Conservation (phyloP, 768 basidiomycete genomes). For the Guyanaporus albipodus region DNA sequence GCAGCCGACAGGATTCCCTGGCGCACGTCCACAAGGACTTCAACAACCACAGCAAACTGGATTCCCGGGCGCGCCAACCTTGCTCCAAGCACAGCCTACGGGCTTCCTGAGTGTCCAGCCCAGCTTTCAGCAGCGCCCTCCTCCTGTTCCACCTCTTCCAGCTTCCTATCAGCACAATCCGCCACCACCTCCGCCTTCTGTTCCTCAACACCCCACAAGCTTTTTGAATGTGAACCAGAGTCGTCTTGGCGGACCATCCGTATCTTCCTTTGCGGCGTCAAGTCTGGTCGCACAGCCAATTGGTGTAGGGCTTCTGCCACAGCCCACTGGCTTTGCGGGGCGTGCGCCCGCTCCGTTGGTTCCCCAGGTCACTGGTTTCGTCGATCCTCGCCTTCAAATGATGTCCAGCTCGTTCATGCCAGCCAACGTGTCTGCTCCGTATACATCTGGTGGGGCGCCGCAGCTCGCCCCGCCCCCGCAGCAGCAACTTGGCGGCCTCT, state of each 20-base stretch:
- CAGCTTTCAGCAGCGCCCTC: conserved; percentile 37
- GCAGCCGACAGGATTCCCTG: conserved; percentile 58
- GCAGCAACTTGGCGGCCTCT: conserved; percentile 48
- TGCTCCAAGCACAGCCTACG: conserved; percentile 51
- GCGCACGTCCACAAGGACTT: conserved; percentile 37
- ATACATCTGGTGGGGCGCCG: conserved; percentile 55
- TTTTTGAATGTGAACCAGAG: conserved; percentile 56
- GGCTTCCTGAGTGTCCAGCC: conserved; percentile 35
- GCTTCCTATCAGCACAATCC: conserved; percentile 54
- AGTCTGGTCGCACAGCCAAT: conserved; percentile 21
- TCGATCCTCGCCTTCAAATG: conserved; percentile 81
- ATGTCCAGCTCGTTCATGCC: conserved; percentile 95
- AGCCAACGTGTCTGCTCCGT: conserved; percentile 55
- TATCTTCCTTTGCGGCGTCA: conserved; percentile 9
- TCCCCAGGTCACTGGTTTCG: conserved; percentile 73
- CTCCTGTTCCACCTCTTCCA: conserved; percentile 65
- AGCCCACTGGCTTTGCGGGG: conserved; percentile 47
- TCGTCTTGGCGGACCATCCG: conserved; percentile 36
- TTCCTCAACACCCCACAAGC: conserved; percentile 39
- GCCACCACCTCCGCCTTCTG: conserved; percentile 33
- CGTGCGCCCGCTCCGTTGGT: conserved; percentile 46
- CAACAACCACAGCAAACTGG: conserved; percentile 44
- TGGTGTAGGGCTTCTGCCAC: conserved; percentile 24
- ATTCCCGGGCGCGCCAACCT: conserved; percentile 37
- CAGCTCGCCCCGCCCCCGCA: conserved; percentile 57